Evolutionary conservation across 2,329 filamentous ascomycete genomes (phyloP), one percentile per base, ranked within the genome.

Genomic region (Sarocladium brachiariae): DNA sequence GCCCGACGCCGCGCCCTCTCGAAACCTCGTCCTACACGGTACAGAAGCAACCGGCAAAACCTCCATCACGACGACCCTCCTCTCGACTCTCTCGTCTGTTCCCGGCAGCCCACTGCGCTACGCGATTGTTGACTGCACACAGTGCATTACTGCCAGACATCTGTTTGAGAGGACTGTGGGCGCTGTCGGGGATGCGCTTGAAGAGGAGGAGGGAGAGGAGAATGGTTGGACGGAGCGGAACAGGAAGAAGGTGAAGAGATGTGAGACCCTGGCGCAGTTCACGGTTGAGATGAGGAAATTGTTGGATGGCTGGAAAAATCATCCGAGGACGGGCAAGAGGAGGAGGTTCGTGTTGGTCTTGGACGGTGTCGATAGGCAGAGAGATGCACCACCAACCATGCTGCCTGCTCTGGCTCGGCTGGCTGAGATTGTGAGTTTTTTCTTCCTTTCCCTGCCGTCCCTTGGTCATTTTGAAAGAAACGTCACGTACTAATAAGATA

Each of bases 1-100:
- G 81, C 78, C 82, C 19, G 67, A 71, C 43, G 75, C 84, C n/a
- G 84, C 87, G 25, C 84, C 81, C 51, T 87, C 86, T 51, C 74
- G 81, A 10, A 87, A 87, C 53, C 66, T 96, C 10, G 82, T 96
- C 19, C 67, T 95, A 46, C 84, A 97, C 65, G 93, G 93, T 48
- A 81, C 90, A 25, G 84, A 91, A 60, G 86, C 89, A 2, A 95
- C 91, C 0, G 92, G 90, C 35, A 97, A 97, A 70, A 88, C 83
- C 27, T 79, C 80, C 45, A 77, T 96, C 48, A 74, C 85, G 3
- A 73, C 75, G 51, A 74, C 76, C 2, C 76, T 70, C 19, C 59
- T 70, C 33, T 51, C 52, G 21, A 49, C 54, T 8, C 51, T 70
- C 14, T 38, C 53, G 25, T 23, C 31, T 2, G 10, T 19, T 7